These are phyloP conservation scores for Colletotrichum tropicale DNA, from an alignment of 2,329 filamentous ascomycete species.

Conservation along the genomic window DNA sequence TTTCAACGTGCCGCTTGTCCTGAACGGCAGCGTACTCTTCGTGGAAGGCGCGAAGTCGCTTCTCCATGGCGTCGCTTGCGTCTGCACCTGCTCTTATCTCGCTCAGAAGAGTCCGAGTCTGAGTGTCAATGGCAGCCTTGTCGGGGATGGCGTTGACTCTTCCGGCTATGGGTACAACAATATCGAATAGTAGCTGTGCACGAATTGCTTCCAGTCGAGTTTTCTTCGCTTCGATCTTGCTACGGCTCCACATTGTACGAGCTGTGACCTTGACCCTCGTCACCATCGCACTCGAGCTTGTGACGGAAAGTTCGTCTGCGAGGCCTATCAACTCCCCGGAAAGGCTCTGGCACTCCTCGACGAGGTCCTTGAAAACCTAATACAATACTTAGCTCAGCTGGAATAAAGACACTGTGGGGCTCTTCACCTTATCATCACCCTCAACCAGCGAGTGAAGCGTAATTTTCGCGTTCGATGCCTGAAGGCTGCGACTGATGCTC, in stretches of 20 bases:
- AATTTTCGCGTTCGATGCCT: neutral
- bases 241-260: neutral
- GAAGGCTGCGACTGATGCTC: neutral
- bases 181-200: neutral
- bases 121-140: rapidly evolving
- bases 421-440: too few species aligned
- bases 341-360: neutral
- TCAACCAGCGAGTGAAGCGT: too few species aligned
- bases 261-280: rapidly evolving
- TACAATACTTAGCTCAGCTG: too few species aligned
- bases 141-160: rapidly evolving
- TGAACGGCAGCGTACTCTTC: neutral
- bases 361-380: neutral
- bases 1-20: rapidly evolving
- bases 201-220: rapidly evolving
- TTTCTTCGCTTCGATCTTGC: neutral
- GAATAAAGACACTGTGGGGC: too few species aligned
- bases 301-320: rapidly evolving
- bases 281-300: rapidly evolving
- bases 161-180: neutral
- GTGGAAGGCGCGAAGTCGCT: rapidly evolving
- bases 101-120: rapidly evolving
- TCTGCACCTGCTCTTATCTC: rapidly evolving
- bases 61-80: neutral
- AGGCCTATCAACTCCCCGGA: neutral